These are phyloP conservation scores for Fusarium praegraminearum DNA, from an alignment of 2,329 filamentous ascomycete genomes.

Conservation along the genomic window DNA sequence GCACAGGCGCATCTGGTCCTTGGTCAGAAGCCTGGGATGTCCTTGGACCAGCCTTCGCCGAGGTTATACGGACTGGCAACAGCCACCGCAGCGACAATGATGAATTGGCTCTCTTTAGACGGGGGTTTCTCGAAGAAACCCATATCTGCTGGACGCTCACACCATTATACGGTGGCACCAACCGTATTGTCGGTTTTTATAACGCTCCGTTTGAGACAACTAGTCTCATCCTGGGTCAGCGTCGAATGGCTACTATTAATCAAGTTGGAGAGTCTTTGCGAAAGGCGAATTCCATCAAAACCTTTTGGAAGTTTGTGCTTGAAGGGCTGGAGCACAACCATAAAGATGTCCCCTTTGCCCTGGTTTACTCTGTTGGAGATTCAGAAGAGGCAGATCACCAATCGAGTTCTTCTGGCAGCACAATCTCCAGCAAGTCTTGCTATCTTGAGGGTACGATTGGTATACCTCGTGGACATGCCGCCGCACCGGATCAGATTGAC, in stretches of 20 bases:
- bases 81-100: slow-evolving; percentile 53
- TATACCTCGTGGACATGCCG: slow-evolving; percentile 51
- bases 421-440: slow-evolving; percentile 53
- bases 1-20: slow-evolving; percentile 66
- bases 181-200: slow-evolving; percentile 55
- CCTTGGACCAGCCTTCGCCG: slow-evolving; percentile 50
- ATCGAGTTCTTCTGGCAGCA: slow-evolving; percentile 52
- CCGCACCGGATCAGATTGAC: slow-evolving; percentile 52
- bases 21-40: slow-evolving; percentile 64
- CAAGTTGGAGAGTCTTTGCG: slow-evolving; percentile 49
- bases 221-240: slow-evolving; percentile 49
- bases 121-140: slow-evolving; percentile 55
- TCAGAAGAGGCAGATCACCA: slow-evolving; percentile 52
- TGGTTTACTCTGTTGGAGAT: slow-evolving; percentile 57
- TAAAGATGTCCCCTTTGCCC: slow-evolving; percentile 56
- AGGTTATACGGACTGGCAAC: slow-evolving; percentile 53
- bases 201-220: slow-evolving; percentile 56
- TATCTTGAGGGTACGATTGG: slow-evolving; percentile 53
- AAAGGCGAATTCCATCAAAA: slow-evolving; percentile 51
- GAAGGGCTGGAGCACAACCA: slow-evolving; percentile 52
- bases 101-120: slow-evolving; percentile 49
- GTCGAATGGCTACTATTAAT: slow-evolving; percentile 52
- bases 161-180: slow-evolving; percentile 54
- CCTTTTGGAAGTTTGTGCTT: slow-evolving; percentile 52
- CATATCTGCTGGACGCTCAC: slow-evolving; percentile 56